Conservation (phyloP, 169 alveolate species). For the Perkinsus olseni region DNA sequence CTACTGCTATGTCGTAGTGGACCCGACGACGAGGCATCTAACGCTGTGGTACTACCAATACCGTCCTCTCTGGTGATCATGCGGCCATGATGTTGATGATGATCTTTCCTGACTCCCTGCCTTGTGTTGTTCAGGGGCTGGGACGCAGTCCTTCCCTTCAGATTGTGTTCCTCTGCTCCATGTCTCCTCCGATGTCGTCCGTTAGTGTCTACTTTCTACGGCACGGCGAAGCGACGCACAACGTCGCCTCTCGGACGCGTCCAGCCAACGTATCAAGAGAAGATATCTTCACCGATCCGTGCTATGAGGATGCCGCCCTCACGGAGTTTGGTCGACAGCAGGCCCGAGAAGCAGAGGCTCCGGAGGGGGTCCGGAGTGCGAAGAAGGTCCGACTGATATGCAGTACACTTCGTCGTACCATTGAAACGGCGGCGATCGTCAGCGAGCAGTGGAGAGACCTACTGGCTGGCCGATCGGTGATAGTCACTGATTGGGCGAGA, state of each 20-base stretch:
- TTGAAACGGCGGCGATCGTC: background rate
- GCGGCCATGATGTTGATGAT: too few species aligned
- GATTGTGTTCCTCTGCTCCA: background rate
- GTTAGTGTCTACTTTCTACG: background rate
- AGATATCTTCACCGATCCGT: background rate
- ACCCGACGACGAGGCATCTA: conserved; percentile 40
- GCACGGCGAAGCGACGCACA: background rate
- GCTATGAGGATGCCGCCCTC: background rate
- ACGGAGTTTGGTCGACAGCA: background rate
- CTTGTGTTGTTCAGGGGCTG: too few species aligned
- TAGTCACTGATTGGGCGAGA: background rate
- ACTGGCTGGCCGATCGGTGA: background rate
- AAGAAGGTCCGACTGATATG: background rate
- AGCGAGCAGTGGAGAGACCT: background rate
- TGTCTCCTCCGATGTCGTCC: background rate
- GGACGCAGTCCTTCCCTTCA: too few species aligned
- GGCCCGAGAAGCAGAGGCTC: background rate
- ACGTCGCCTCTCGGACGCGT: background rate
- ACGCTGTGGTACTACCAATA: conserved; percentile 44
- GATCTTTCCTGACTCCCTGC: too few species aligned
- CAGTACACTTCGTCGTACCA: background rate
- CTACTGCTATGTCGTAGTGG: conserved; percentile 39
- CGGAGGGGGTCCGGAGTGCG: background rate
- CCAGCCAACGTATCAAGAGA: background rate
- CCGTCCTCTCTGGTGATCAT: conserved; percentile 37